Percentiles rank a stretch among this genome's conserved stretches.
These are phyloP conservation scores for Linnemannia schmuckeri DNA, from an alignment of 192 early-diverging fungal species.

Conservation along the genomic window DNA sequence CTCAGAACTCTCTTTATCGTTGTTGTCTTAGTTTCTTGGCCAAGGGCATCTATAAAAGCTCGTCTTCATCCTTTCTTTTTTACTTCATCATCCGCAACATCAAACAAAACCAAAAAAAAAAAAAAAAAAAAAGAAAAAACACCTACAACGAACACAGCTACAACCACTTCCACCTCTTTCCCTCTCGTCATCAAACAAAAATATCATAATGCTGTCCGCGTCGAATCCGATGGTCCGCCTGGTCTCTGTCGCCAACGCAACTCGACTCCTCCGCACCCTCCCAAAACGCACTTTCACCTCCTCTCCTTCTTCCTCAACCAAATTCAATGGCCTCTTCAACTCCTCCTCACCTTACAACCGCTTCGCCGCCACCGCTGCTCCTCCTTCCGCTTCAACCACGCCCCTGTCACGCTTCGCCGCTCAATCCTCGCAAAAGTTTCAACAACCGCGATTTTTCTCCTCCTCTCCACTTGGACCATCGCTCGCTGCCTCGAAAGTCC, in stretches of 20 bases:
- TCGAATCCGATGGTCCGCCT: conserved; percentile 18
- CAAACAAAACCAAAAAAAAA: not conserved
- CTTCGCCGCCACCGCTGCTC: conserved; percentile 20
- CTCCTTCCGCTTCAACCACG: not conserved
- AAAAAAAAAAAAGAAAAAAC: not conserved
- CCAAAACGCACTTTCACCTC: conserved; percentile 22
- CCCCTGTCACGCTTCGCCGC: not conserved
- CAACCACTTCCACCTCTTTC: not conserved
- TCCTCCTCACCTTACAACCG: not conserved
- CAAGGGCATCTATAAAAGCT: not conserved
- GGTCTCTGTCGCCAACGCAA: conserved; percentile 30
- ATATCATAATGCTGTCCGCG: not conserved
- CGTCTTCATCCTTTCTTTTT: not conserved
- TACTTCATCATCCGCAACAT: not conserved
- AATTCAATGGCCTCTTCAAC: conserved; percentile 2
- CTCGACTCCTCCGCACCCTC: conserved; percentile 14
- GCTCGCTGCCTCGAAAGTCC: not conserved
- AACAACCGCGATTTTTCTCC: not conserved
- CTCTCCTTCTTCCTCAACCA: not conserved
- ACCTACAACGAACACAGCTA: not conserved
- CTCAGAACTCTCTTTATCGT: not conserved
- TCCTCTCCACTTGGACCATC: conserved; percentile 9
- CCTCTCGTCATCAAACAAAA: not conserved
- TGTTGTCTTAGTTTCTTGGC: not conserved
- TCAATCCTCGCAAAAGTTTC: conserved; percentile 9